Evolutionary conservation across 495 filamentous ascomycete species (phyloP), one percentile per base, ranked within the genome.

Genomic region (Zalerion maritima): DNA sequence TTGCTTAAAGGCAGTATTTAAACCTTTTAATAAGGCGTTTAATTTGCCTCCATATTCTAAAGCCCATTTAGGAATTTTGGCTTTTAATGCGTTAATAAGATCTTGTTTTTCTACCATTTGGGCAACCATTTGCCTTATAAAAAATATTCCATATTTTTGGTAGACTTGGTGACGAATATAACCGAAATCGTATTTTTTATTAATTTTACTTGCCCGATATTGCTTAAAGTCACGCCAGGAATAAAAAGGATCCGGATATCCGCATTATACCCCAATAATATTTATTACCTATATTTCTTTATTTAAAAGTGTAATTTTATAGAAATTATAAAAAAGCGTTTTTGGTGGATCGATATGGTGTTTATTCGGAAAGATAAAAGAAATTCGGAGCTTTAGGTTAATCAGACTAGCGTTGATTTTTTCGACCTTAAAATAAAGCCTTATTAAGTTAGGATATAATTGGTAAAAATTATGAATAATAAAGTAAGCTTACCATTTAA

Each of bases 361-460:
- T 40, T 16, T 19, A 17, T 28, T 17, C 10, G 18, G 31, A 25
- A 41, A 25, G 32, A 29, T 31, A 33, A 37, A 28, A 28, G 32
- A 30, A 21, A 35, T 35, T 35, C 26, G 26, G 26, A 35, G 32
- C 32, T 35, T 29, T 12, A 22, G 26, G 11, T 35, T 12, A 14
- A 14, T 35, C 10, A 29, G 4, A 14, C 18, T 34, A 15, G 18
- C 6, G 12, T 41, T 31, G 23, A 36, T 14, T 14, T 21, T 21
- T 40, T 24, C 22, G 13, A 22, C 15, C 19, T 41, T 39, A n/a
- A n/a, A n/a, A n/a, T 4, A 39, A 3, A 19, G 14, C 19, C 17
- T n/a, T 38, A 2, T 31, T 20, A 11, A 39, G 16, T 33, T 14
- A 19, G 22, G 3, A 20, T 4, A 17, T 8, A 31, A 28, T 32